Evolutionary conservation across 805 yeast genomes (phyloP).

Genomic region (Middelhovenomyces tepae): DNA sequence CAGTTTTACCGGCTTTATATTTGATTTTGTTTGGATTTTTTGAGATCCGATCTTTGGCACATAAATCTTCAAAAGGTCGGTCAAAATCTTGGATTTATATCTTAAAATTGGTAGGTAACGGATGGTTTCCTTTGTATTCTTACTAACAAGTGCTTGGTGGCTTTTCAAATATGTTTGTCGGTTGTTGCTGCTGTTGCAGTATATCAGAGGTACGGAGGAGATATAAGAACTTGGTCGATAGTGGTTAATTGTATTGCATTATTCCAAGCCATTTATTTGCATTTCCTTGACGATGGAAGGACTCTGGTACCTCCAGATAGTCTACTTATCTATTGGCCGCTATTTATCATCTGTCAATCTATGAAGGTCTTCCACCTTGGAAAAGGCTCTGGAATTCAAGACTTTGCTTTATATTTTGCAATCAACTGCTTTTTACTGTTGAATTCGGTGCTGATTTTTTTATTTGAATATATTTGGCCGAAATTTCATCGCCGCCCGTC

Average conservation of each 20-base stretch:
- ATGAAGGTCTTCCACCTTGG: constrained; percentile 12
- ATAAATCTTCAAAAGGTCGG: background rate
- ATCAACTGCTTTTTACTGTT: constrained; percentile 2
- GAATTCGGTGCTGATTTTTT: constrained; percentile 7
- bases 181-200: background rate
- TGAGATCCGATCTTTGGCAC: constrained; percentile 2
- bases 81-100: background rate
- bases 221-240: constrained; percentile 8
- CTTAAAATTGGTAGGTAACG: constrained; percentile 3
- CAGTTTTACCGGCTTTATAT: constrained; percentile 10
- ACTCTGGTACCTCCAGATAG: constrained; percentile 13
- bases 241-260: constrained; percentile 5
- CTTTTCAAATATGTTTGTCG: constrained; percentile 1
- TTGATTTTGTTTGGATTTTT: constrained; percentile 7
- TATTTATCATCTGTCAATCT: constrained; percentile 7
- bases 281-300: constrained; percentile 11
- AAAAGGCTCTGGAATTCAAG: constrained; percentile 3
- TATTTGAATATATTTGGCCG: constrained; percentile 6
- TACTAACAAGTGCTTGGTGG: background rate
- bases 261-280: constrained; percentile 8
- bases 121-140: constrained; percentile 1
- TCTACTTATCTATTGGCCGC: constrained; percentile 13
- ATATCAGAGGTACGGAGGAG: constrained; percentile 1
- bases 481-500: no score
- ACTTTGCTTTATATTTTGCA: constrained; percentile 4